Evolutionary conservation across 176 grass and related monocot genomes (phyloP), one percentile per base, ranked within the genome.

Genomic region (Triticum urartu): DNA sequence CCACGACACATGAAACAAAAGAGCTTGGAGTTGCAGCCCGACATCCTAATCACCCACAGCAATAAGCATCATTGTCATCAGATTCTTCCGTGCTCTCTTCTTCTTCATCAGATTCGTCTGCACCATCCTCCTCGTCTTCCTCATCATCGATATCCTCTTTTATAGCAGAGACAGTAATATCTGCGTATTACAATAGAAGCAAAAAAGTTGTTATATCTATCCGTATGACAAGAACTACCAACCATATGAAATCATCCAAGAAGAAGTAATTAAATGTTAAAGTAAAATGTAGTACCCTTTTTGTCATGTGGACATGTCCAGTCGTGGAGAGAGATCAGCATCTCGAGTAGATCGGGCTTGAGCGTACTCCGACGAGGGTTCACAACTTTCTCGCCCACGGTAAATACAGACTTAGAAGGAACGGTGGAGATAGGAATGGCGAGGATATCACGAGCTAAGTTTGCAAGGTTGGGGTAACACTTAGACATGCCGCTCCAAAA

Each of bases 381-480:
- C 35, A 83, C 3, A 2, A 83, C 28, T 60, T 78, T 78, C 22
- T 70, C 63, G 6, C 26, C 48, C 15, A 45, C 34, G 28, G 35
- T 70, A 78, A 88, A 83, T 45, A 21, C 64, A 78, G 80, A 83
- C 32, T 70, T 83, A 22, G 86, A 61, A 62, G 50, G 20, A 48
- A 83, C 36, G 3, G 72, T 88, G 1, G 80, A 83, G 5, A 83
- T 69, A 32, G 80, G 86, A 59, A 88, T 24, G 5, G 25, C 36
- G 83, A 88, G 73, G 21, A 88, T 48, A 78, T 88, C 80, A 88
- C 73, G 73, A 78, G 64, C 64, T 50, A 83, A 35, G 50, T 69
- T 78, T 48, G 63, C 62, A 83, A 88, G 72, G 18, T 45, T 20
- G 48, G 72, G 86, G 36, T 78, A 88, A 45, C 50, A 88, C 47